Percentiles rank a stretch among this genome's conserved stretches.
phyloP scores from a whole-genome alignment of 208 protist species.

The Trypanosoma mega region DNA sequence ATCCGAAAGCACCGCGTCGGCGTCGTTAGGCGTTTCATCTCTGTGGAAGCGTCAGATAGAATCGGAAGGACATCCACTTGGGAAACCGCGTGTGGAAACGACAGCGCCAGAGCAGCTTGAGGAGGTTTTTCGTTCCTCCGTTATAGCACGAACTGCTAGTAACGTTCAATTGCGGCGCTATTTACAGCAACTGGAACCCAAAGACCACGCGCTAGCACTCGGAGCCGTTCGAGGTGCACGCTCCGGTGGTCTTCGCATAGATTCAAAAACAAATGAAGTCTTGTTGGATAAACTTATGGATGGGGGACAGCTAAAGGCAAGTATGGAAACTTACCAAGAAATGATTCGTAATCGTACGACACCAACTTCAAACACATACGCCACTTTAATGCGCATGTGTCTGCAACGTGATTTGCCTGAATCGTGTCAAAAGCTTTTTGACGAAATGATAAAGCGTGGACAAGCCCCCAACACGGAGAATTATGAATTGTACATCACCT shows the following conservation, averaged over 20 bases:
- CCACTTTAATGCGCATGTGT: slow-evolving; percentile 76
- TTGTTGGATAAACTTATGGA: slow-evolving; percentile 56
- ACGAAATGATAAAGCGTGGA: slow-evolving; percentile 65
- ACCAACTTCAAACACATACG: slow-evolving; percentile 72
- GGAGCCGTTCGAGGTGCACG: slow-evolving; percentile 68
- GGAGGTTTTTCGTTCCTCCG: slow-evolving; percentile 55
- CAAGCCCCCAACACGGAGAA: slow-evolving; percentile 46
- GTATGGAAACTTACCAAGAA: slow-evolving; percentile 72
- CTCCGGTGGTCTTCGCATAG: slow-evolving; percentile 52
- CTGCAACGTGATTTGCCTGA: slow-evolving; percentile 62
- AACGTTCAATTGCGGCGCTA: slow-evolving; percentile 76
- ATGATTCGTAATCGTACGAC: slow-evolving; percentile 60
- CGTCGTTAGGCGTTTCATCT: not conserved
- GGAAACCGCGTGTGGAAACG: not conserved
- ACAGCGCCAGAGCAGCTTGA: slow-evolving; percentile 51
- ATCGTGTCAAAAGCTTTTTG: slow-evolving; percentile 64
- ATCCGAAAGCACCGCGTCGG: too few relatives aligned
- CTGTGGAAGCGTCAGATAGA: not conserved
- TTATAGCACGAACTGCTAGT: slow-evolving; percentile 73
- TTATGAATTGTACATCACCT: slow-evolving; percentile 80
- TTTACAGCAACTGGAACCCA: slow-evolving; percentile 46
- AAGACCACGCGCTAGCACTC: slow-evolving; percentile 51
- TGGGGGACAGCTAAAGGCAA: slow-evolving; percentile 68
- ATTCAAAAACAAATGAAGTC: slow-evolving; percentile 63
- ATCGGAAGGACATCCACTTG: slow-evolving; percentile 8